phyloP scores from a whole-genome alignment of 1,139 yeast genomes.

The Zygosaccharomyces sapae region DNA sequence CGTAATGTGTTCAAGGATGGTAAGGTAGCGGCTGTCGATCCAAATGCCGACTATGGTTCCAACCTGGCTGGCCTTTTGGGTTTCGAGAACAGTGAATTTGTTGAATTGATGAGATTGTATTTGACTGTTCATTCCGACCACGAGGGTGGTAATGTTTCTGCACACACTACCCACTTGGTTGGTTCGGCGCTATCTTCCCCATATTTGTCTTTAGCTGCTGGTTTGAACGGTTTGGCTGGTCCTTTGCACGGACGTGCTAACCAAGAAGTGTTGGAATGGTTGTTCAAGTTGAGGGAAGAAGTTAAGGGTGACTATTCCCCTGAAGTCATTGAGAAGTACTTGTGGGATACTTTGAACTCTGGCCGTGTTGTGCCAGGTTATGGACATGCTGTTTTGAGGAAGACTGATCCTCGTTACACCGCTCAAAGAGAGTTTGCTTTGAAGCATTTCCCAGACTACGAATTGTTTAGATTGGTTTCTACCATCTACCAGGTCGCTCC shows the following conservation, averaged over 20 bases:
- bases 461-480: slow-evolving; percentile 83
- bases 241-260: slow-evolving; percentile 46
- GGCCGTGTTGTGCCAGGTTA: slow-evolving; percentile 45
- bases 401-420: slow-evolving; percentile 64
- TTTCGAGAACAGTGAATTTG: slow-evolving; percentile 43
- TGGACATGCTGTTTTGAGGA: slow-evolving; percentile 45
- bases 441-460: slow-evolving; percentile 96
- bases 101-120: slow-evolving; percentile 42
- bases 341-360: slow-evolving; percentile 41
- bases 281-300: slow-evolving; percentile 38
- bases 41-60: slow-evolving; percentile 83
- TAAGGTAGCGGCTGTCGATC: slow-evolving; percentile 62
- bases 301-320: slow-evolving; percentile 34
- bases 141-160: slow-evolving; percentile 47
- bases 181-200: slow-evolving; percentile 45
- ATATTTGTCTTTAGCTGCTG: slow-evolving; percentile 41
- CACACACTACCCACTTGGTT: slow-evolving; percentile 44
- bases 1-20: slow-evolving; percentile 53
- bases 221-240: slow-evolving; percentile 44
- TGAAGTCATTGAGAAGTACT: slow-evolving; percentile 37
- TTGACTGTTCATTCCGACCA: slow-evolving; percentile 45
- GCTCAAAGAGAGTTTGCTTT: slow-evolving; percentile 97
- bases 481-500: slow-evolving; percentile 94
- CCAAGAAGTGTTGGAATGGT: slow-evolving; percentile 44
- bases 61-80: slow-evolving; percentile 85